Evolutionary conservation across 352 stramenopile genomes (phyloP).

Genomic region (Blastocystis hominis): DNA sequence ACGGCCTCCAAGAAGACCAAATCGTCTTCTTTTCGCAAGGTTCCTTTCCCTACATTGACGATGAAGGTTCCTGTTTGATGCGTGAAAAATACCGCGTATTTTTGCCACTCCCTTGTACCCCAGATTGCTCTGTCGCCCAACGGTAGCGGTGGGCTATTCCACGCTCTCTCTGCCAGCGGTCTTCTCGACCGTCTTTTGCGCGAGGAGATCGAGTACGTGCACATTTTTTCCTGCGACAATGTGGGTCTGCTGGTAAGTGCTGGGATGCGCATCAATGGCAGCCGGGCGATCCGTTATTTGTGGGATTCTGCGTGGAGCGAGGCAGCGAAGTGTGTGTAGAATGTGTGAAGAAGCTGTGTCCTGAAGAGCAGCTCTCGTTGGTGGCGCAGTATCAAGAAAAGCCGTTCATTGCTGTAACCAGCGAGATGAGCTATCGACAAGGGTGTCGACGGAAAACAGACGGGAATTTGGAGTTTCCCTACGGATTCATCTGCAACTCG

Average conservation of each 20-base stretch:
- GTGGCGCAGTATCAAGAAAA: background rate
- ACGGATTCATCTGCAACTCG: slow-evolving; percentile 25
- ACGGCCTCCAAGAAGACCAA: background rate
- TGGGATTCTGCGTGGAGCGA: background rate
- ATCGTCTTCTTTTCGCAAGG: slow-evolving; percentile 42
- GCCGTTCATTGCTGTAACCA: background rate
- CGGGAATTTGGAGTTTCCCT: background rate
- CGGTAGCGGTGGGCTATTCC: slow-evolving; percentile 24
- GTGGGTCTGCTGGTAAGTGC: background rate
- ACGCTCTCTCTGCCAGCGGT: background rate
- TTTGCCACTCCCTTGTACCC: background rate
- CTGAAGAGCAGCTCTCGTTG: slow-evolving; percentile 32
- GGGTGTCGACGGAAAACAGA: background rate
- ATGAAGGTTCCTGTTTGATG: slow-evolving; percentile 17
- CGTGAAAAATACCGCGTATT: background rate
- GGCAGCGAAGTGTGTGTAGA: slow-evolving; percentile 10
- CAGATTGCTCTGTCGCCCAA: slow-evolving; percentile 38
- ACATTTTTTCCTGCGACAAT: slow-evolving; percentile 38
- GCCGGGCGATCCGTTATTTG: slow-evolving; percentile 26
- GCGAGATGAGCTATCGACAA: slow-evolving; percentile 41
- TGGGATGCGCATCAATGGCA: background rate
- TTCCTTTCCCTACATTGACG: slow-evolving; percentile 23
- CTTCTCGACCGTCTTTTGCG: background rate
- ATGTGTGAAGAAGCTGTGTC: slow-evolving; percentile 45
- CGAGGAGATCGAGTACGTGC: background rate